A percentile compares a stretch with the other conserved stretches of the same genome.
phyloP scores from a whole-genome alignment of 75 land plant species.

The Picea sitchensis region DNA sequence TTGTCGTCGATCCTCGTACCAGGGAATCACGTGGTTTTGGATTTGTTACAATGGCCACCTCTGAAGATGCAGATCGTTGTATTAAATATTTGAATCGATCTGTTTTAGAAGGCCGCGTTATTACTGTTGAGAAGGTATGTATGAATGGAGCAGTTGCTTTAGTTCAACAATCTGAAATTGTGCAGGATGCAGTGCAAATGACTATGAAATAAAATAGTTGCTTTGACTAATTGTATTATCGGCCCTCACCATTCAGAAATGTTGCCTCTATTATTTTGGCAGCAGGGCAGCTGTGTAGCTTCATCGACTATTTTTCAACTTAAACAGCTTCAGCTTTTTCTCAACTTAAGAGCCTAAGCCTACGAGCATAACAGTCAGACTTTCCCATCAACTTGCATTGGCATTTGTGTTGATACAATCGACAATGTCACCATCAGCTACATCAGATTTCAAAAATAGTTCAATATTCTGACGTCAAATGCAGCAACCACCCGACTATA shows the following conservation, averaged over 20 bases:
- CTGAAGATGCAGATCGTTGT: slow-evolving; percentile 84
- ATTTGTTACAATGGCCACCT: slow-evolving; percentile 83
- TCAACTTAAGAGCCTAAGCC: slow-evolving; percentile 20
- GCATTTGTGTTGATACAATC: slow-evolving; percentile 12
- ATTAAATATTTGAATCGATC: slow-evolving; percentile 79
- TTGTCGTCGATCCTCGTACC: slow-evolving; percentile 83
- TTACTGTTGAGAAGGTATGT: slow-evolving; percentile 89
- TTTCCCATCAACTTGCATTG: slow-evolving; percentile 13
- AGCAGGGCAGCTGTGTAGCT: slow-evolving; percentile 52
- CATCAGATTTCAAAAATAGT: slow-evolving; percentile 40
- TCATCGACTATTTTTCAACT: slow-evolving; percentile 33
- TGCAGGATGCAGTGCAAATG: not conserved
- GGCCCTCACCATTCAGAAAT: slow-evolving; percentile 20
- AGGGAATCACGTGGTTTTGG: slow-evolving; percentile 92
- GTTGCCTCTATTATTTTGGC: slow-evolving; percentile 44
- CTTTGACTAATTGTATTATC: not conserved
- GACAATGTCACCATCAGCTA: slow-evolving; percentile 21
- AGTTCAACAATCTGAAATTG: not conserved
- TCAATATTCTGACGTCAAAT: slow-evolving; percentile 19
- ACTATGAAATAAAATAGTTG: not conserved
- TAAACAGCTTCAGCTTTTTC: slow-evolving; percentile 7
- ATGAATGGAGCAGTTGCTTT: not conserved
- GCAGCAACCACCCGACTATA: slow-evolving; percentile 25
- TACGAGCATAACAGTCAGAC: slow-evolving; percentile 44
- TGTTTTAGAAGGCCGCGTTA: slow-evolving; percentile 85